Conservation (phyloP, 441 rosid genomes). For the Bocquillonia castaneifolia region DNA sequence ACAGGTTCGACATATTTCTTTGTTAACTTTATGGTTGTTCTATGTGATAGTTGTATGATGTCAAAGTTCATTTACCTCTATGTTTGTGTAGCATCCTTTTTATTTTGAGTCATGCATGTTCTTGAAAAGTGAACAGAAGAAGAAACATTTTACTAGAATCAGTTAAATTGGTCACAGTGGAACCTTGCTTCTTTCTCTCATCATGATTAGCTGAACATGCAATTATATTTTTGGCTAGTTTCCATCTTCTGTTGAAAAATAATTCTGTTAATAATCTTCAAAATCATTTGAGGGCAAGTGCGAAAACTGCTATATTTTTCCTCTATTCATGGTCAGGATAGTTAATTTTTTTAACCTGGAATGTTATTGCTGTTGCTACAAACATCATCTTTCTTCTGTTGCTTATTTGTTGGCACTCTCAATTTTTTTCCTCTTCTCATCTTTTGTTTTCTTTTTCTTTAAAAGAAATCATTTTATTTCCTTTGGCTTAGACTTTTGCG, state of each 20-base stretch:
- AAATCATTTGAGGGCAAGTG: background rate
- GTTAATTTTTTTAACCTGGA: background rate
- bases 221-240: background rate
- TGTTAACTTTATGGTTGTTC: conserved; percentile 1
- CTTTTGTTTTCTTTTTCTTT: too few relatives aligned
- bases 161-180: background rate
- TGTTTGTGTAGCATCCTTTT: background rate
- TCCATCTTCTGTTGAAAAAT: background rate
- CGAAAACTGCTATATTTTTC: background rate
- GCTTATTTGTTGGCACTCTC: too few relatives aligned
- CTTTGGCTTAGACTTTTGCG: background rate
- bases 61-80: background rate
- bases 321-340: background rate
- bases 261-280: background rate
- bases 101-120: background rate
- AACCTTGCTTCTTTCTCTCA: background rate
- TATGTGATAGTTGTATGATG: background rate
- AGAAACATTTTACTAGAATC: background rate
- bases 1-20: conserved; percentile 46
- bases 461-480: too few relatives aligned
- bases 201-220: background rate
- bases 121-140: background rate
- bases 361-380: background rate
- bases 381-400: background rate
- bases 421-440: too few relatives aligned